Evolutionary conservation across 1,284 basidiomycete genomes (phyloP), one percentile per base, ranked within the genome.

Genomic region (Malassezia globosa): DNA sequence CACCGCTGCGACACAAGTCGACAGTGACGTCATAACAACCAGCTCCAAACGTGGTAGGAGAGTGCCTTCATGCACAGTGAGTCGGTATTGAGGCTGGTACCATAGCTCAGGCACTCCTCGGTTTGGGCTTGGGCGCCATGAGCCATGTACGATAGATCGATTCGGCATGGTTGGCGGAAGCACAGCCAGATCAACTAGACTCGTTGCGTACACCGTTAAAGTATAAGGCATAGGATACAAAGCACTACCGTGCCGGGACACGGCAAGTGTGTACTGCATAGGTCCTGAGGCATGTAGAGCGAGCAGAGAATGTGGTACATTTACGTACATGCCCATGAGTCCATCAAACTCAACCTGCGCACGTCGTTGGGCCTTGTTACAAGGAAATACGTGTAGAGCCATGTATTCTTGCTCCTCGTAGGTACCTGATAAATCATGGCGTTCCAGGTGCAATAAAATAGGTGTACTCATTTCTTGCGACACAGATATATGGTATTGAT

Each of bases 281-380:
- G 19, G 37, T 1, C 46, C 45, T 13, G 27, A 25, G 36, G 51
- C 19, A 13, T 31, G 51, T 37, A 64, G 36, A 4, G 59, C 55
- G 49, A 86, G 84, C 22, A 90, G 73, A 14, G 82, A 75, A 69
- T 89, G 85, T 0, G 81, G 77, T 34, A 81, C 83, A 58, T 87
- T 85, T 3, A 83, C 84, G 55, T 84, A 90, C 4, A 77, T 75
- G n/a, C 82, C 81, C 52, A 50, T 49, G 18, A 37, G 34, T 21
- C 44, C 48, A 14, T 48, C 44, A 16, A n/a, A 13, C 5, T 38
- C 37, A 11, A 42, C 21, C 6, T 45, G 25, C 24, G 36, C 33
- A 23, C 26, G 42, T 19, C 29, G 45, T 48, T n/a, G 44, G 14
- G 11, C 40, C 2, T n/a, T 18, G n/a, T 34, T 24, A 23, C 25